Percentiles rank a stretch among this genome's conserved stretches.
phyloP scores from a whole-genome alignment of 139 green algal species.

The Chlorella sp. region DNA sequence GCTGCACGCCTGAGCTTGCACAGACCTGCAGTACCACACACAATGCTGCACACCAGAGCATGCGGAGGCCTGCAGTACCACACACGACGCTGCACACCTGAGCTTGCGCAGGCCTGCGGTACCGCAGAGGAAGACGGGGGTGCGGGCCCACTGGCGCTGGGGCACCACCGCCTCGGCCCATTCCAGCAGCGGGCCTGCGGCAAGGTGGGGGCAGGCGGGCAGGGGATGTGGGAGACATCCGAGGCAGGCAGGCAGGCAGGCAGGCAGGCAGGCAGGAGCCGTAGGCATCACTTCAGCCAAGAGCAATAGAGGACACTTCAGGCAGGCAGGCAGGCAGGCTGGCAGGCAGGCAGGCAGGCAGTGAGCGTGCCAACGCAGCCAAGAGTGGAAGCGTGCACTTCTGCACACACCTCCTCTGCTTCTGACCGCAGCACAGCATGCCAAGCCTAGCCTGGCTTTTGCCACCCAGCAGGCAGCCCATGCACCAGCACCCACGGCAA shows the following conservation, averaged over 20 bases:
- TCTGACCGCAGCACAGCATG: background rate
- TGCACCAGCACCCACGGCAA: background rate
- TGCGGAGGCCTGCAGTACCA: slow-evolving; percentile 79
- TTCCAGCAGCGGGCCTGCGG: slow-evolving; percentile 77
- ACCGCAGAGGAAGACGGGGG: slow-evolving; percentile 80
- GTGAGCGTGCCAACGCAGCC: too few relatives aligned
- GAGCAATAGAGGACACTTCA: too few relatives aligned
- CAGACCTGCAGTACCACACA: slow-evolving; percentile 79
- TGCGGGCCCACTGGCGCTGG: slow-evolving; percentile 16
- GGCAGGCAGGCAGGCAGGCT: background rate
- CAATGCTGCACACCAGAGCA: slow-evolving; percentile 46
- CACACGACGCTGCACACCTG: slow-evolving; percentile 30
- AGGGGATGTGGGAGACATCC: background rate
- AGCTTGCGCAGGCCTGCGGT: slow-evolving; percentile 82
- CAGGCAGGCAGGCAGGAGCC: background rate
- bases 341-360: too few relatives aligned
- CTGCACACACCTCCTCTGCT: background rate
- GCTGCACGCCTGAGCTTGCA: slow-evolving; percentile 54
- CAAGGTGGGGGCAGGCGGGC: background rate
- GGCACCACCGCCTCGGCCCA: slow-evolving; percentile 86
- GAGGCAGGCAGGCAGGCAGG: background rate
- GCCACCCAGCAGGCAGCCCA: background rate
- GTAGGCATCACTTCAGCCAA: too few relatives aligned
- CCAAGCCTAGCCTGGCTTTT: background rate
- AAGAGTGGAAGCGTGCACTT: too few relatives aligned